Percentiles rank a stretch among this genome's conserved stretches.
phyloP scores from a whole-genome alignment of 2,329 filamentous ascomycete genomes.

The Pezicula neosporulosa region DNA sequence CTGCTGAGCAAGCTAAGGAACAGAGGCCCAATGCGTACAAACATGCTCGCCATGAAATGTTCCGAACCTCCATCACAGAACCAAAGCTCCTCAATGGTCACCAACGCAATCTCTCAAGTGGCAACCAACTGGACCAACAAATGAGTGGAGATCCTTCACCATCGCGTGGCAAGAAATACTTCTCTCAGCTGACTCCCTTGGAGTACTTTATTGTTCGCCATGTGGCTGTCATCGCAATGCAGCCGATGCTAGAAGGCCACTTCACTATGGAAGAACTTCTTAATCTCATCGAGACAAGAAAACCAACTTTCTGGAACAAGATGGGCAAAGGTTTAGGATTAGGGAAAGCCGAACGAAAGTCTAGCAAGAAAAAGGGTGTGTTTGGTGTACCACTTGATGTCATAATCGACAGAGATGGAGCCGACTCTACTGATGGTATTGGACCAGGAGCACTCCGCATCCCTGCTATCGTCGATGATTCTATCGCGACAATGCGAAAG shows the following conservation, averaged over 20 bases:
- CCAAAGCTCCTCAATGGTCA: conserved; percentile 67
- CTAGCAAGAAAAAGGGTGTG: conserved; percentile 84
- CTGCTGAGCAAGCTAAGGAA: conserved; percentile 90
- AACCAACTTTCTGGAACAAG: conserved; percentile 96
- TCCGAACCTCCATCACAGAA: conserved; percentile 51
- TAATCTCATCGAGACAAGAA: conserved; percentile 87
- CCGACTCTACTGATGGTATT: conserved; percentile 96
- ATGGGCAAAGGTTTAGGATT: conserved; percentile 97
- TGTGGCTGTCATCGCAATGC: conserved; percentile 91
- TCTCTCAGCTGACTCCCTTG: conserved; percentile 89
- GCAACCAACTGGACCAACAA: conserved; percentile 45
- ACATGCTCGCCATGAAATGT: conserved; percentile 67
- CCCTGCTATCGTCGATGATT: conserved; percentile 91
- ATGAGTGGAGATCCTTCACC: conserved; percentile 47
- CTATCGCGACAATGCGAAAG: conserved; percentile 90
- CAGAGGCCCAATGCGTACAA: conserved; percentile 79
- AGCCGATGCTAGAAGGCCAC: conserved; percentile 82
- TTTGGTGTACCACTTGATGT: conserved; percentile 88
- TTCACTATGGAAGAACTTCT: conserved; percentile 94
- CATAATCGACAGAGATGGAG: conserved; percentile 88
- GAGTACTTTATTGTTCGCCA: conserved; percentile 98
- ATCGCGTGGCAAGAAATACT: conserved; percentile 71
- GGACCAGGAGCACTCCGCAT: conserved; percentile 88
- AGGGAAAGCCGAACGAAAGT: conserved; percentile 77
- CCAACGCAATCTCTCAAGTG: conserved; percentile 61